Evolutionary conservation across 169 alveolate species (phyloP).

Genomic region (Amoebophrya sp.): DNA sequence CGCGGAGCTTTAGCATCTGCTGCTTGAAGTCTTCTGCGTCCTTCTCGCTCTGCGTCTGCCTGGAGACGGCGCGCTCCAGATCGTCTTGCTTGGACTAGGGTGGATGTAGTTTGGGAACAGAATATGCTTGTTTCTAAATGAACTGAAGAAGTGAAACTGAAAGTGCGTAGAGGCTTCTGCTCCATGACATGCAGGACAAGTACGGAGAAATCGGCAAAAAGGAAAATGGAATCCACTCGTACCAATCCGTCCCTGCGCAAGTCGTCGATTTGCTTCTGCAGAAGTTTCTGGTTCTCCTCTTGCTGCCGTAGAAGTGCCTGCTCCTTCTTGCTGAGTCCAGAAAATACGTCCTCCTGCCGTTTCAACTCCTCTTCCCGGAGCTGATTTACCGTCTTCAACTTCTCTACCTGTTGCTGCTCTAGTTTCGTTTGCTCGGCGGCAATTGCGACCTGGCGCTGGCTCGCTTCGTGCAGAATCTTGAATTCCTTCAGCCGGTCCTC

Average conservation of each 20-base stretch:
- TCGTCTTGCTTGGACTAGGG: neutral
- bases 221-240: no score
- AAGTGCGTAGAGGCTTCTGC: no score
- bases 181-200: no score
- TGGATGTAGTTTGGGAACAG: no score
- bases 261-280: neutral
- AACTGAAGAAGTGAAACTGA: no score
- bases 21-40: neutral
- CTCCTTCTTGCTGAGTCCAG: neutral
- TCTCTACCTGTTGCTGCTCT: neutral
- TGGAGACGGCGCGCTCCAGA: neutral
- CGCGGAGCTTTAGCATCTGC: neutral
- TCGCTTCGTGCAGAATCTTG: neutral
- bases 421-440: neutral
- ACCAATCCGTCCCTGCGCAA: neutral
- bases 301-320: neutral
- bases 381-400: neutral
- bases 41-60: neutral
- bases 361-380: neutral
- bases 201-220: no score
- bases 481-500: slow-evolving; percentile 9
- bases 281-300: neutral
- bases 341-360: neutral
- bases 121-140: no score
- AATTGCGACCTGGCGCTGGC: neutral